These are phyloP conservation scores for Penicillium argentinense DNA, from an alignment of 495 filamentous ascomycete species.

Conservation along the genomic window DNA sequence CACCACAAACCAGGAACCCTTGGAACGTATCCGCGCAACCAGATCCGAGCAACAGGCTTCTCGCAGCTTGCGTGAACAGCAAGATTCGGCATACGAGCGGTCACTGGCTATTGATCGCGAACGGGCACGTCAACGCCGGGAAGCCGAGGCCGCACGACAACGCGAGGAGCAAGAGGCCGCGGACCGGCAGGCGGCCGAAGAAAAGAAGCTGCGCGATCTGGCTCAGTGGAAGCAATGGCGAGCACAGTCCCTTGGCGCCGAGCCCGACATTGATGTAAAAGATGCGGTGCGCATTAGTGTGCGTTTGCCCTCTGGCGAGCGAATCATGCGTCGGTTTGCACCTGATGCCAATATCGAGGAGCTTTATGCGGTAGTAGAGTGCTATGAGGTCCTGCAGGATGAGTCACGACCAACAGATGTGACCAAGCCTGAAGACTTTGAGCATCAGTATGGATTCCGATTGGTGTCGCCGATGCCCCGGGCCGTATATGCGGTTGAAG, in stretches of 20 bases:
- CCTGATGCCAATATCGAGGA: conserved; percentile 72
- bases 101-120: conserved; percentile 86
- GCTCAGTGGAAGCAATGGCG: conserved; percentile 82
- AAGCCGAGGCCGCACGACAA: conserved; percentile 68
- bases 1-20: conserved; percentile 63
- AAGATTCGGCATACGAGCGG: conserved; percentile 89
- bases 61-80: conserved; percentile 74
- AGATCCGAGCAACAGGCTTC: conserved; percentile 75
- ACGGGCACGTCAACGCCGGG: conserved; percentile 67
- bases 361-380: conserved; percentile 95
- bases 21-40: conserved; percentile 65
- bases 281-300: conserved; percentile 79
- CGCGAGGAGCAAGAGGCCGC: conserved; percentile 61
- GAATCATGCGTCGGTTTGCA: conserved; percentile 73
- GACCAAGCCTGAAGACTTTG: conserved; percentile 62
- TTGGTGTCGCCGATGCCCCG: conserved; percentile 83
- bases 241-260: conserved; percentile 60
- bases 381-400: conserved; percentile 63
- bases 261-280: conserved; percentile 64
- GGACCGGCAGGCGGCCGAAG: conserved; percentile 63
- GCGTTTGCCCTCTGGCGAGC: conserved; percentile 68
- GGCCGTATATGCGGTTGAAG: conserved; percentile 67
- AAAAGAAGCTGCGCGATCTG: conserved; percentile 54
- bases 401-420: conserved; percentile 24
- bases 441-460: conserved; percentile 77